phyloP scores from a whole-genome alignment of 148 eudicot species.

The Persicaria tinctoria region DNA sequence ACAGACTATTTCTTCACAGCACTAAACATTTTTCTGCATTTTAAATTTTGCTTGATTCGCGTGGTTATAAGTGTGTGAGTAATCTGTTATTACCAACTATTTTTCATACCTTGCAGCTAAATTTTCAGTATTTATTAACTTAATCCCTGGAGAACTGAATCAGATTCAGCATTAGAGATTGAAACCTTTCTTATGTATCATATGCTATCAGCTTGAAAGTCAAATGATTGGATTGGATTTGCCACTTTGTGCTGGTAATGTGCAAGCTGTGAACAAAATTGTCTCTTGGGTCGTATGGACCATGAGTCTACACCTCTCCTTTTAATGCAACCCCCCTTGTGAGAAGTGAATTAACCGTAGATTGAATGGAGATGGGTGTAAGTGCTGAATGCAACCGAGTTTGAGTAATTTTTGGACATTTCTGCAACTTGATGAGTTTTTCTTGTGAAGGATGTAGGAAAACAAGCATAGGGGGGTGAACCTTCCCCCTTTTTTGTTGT shows the following conservation, averaged over 20 bases:
- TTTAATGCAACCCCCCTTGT: too few relatives aligned
- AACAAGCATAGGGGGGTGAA: too few relatives aligned
- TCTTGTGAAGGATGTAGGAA: too few relatives aligned
- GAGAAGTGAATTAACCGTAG: too few relatives aligned
- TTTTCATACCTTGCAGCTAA: background rate
- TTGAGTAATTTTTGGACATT: too few relatives aligned
- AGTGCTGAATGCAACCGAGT: too few relatives aligned
- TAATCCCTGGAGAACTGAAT: conserved; percentile 1
- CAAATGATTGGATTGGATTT: conserved; percentile 1
- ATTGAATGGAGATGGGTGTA: too few relatives aligned
- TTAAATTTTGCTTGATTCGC: background rate
- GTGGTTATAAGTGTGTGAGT: background rate
- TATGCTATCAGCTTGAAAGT: background rate
- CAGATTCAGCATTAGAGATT: background rate
- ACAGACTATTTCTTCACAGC: background rate
- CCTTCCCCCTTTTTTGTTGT: too few relatives aligned
- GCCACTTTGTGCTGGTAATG: background rate
- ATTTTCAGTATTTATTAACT: background rate
- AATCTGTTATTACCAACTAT: background rate
- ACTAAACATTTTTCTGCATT: background rate
- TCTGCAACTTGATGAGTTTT: too few relatives aligned
- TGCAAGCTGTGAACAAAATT: background rate
- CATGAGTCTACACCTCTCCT: too few relatives aligned
- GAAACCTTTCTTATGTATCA: background rate
- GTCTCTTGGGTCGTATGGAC: too few relatives aligned